Evolutionary conservation across 2,329 filamentous ascomycete genomes (phyloP).

Genomic region (Paecilomyces sp.): DNA sequence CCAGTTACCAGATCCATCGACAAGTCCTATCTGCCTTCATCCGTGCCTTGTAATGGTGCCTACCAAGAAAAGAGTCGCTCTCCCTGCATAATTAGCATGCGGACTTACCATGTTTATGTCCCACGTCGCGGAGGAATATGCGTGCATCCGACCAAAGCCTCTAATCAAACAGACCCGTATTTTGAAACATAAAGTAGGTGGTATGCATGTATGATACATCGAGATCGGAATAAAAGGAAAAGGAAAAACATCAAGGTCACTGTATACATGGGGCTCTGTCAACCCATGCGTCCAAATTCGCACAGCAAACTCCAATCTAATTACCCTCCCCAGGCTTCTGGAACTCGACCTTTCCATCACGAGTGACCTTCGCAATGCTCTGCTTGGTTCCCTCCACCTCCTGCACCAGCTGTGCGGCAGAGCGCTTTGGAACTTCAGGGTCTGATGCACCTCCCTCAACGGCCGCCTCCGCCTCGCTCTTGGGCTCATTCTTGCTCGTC

Average conservation of each 20-base stretch:
- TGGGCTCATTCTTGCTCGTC: constrained; percentile 9
- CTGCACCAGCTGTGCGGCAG: constrained; percentile 18
- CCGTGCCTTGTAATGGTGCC: too few species aligned
- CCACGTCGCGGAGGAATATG: too few species aligned
- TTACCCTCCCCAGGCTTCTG: constrained; percentile 28
- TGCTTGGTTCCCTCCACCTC: constrained; percentile 21
- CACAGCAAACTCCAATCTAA: constrained; percentile 6
- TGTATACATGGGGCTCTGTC: not conserved
- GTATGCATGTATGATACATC: not conserved
- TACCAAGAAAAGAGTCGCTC: too few species aligned
- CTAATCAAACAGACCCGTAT: not conserved
- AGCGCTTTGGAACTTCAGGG: constrained; percentile 12
- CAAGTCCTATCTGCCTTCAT: not conserved
- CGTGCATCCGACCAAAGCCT: too few species aligned
- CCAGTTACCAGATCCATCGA: not conserved
- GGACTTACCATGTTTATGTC: too few species aligned
- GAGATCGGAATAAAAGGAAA: not conserved
- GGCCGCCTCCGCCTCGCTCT: constrained; percentile 14
- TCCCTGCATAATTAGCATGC: too few species aligned
- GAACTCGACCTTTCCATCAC: constrained; percentile 61
- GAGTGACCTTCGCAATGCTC: constrained; percentile 47
- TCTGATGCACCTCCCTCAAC: constrained; percentile 14
- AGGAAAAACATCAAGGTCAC: not conserved
- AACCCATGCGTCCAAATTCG: not conserved
- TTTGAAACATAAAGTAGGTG: not conserved